These are phyloP conservation scores for Pythium utonaiense DNA, from an alignment of 352 stramenopile genomes.

Conservation along the genomic window DNA sequence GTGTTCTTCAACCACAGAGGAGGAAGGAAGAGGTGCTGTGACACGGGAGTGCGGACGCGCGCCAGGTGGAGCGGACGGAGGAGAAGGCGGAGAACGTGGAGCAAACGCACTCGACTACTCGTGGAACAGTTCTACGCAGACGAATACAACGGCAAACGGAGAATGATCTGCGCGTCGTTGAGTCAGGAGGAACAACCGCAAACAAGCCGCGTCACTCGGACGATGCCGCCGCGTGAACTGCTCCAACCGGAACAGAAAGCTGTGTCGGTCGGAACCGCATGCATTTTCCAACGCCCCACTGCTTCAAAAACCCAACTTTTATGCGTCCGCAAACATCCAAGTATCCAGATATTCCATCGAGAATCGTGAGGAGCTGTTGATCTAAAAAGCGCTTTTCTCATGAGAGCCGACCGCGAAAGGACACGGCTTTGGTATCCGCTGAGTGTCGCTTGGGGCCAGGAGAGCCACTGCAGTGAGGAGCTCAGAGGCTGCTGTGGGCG, in stretches of 20 bases:
- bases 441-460: background rate
- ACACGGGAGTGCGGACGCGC: too few species aligned
- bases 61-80: too few species aligned
- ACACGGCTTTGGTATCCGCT: conserved; percentile 1
- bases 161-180: background rate
- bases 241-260: background rate
- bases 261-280: conserved; percentile 3
- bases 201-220: conserved; percentile 6
- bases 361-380: too few species aligned
- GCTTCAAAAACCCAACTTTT: background rate
- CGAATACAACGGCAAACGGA: background rate
- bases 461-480: too few species aligned
- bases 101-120: too few species aligned
- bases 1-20: too few species aligned
- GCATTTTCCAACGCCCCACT: conserved; percentile 3
- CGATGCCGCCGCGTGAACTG: background rate
- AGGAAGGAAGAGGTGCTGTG: too few species aligned
- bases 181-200: background rate
- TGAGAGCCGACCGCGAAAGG: conserved; percentile 10
- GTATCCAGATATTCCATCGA: background rate
- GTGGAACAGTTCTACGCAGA: too few species aligned
- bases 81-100: too few species aligned
- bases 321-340: background rate
- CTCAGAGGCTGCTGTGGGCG: too few species aligned
- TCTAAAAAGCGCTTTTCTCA: conserved; percentile 14